Conservation (phyloP, 768 basidiomycete genomes). For the Cystofilobasidium ferigula region DNA sequence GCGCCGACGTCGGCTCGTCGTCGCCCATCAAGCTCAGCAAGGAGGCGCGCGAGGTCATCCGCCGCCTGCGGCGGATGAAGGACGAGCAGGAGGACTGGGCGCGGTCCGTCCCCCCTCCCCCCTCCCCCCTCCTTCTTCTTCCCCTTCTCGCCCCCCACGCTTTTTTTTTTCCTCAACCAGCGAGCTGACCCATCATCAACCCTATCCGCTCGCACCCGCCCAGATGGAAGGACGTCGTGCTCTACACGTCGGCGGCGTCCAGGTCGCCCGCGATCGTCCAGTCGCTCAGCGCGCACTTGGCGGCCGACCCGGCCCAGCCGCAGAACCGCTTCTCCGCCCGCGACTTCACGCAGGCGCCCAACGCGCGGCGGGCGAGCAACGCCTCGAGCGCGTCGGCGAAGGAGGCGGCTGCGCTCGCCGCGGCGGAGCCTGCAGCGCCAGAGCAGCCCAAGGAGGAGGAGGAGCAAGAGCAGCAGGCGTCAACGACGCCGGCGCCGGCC, state of each 20-base stretch:
- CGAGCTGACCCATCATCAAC: neutral
- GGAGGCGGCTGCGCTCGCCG: neutral
- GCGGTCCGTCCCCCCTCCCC: slow-evolving; percentile 30
- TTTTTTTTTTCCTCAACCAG: neutral
- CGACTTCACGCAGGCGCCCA: neutral
- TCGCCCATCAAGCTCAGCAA: slow-evolving; percentile 37
- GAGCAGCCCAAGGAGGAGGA: slow-evolving; percentile 48
- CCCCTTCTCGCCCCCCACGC: neutral
- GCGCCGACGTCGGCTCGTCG: slow-evolving; percentile 31
- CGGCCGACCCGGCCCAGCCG: slow-evolving; percentile 16
- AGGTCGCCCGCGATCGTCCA: slow-evolving; percentile 14
- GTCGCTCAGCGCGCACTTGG: slow-evolving; percentile 13
- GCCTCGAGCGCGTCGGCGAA: neutral
- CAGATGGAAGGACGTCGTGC: slow-evolving; percentile 40
- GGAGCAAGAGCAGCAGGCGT: slow-evolving; percentile 72
- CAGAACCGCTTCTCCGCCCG: slow-evolving; percentile 9
- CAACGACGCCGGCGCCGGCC: neutral
- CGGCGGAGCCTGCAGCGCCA: slow-evolving; percentile 31
- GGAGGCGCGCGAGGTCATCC: slow-evolving; percentile 38
- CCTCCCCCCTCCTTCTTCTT: neutral
- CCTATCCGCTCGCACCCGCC: neutral
- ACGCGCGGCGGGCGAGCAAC: slow-evolving; percentile 43
- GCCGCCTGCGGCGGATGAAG: slow-evolving; percentile 35
- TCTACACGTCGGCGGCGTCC: slow-evolving; percentile 32
- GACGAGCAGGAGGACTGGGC: slow-evolving; percentile 40